These are phyloP conservation scores for Triangularia verruculosa DNA, from an alignment of 2,329 filamentous ascomycete species.

Conservation along the genomic window DNA sequence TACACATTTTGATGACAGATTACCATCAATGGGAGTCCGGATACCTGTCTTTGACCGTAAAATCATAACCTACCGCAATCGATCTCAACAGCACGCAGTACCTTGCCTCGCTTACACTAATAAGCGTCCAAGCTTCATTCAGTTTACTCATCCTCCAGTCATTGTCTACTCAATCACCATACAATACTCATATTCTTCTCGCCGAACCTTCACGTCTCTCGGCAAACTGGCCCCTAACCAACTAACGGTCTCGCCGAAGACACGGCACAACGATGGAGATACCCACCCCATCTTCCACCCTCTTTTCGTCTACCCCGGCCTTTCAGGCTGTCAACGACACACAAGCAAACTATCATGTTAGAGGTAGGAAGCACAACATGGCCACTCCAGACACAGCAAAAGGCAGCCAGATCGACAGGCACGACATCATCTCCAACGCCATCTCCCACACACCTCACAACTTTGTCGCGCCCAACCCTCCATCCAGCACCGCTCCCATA, in stretches of 20 bases:
- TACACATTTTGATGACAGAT: too few species aligned
- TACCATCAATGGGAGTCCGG: too few species aligned
- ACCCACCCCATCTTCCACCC: background rate
- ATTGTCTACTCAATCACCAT: background rate
- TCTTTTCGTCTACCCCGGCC: background rate
- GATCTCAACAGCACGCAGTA: too few species aligned
- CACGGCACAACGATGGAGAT: background rate
- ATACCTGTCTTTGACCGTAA: too few species aligned
- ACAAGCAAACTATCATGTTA: background rate
- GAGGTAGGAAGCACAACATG: background rate
- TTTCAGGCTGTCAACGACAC: background rate
- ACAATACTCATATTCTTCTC: background rate
- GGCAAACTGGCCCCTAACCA: background rate
- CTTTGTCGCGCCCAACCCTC: background rate
- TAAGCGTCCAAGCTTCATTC: too few species aligned
- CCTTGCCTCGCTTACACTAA: too few species aligned
- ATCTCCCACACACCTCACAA: background rate
- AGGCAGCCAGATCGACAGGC: background rate
- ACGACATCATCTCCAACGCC: background rate
- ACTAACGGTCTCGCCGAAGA: background rate
- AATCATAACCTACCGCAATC: too few species aligned
- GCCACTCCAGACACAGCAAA: background rate
- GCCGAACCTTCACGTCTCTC: background rate
- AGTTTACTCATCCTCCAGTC: too few species aligned
- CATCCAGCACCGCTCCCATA: background rate